Evolutionary conservation across 164 flowering plant species (phyloP), one percentile per base, ranked within the genome.

Genomic region (grape (Vitis vinifera)): DNA sequence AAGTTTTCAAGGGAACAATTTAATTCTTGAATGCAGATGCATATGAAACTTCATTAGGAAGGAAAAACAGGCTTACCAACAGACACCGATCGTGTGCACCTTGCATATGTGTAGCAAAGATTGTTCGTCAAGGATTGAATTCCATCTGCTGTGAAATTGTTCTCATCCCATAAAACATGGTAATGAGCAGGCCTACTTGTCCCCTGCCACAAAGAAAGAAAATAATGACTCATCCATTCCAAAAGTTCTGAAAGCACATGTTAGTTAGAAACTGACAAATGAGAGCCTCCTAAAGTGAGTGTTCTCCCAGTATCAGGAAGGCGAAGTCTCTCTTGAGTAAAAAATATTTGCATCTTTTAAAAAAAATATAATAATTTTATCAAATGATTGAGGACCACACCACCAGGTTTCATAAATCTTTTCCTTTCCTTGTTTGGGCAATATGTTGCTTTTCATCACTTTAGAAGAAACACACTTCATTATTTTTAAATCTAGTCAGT

Each of bases 1-100:
- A 37, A 37, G 27, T 23, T 23, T 37, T 37, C 44, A 37, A 37
- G 8, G 44, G 44, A 37, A 37, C 6, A 37, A 37, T 37, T 37
- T 37, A 37, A 37, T 37, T 37, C 44, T 37, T 37, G 44, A 37
- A 37, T 37, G 44, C 44, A 37, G 44, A 37, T 37, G 17, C 9
- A 59, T 61, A 56, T 23, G 11, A 30, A 31, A 17, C 14, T 30
- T 51, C 13, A 16, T 37, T 8, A 16, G 5, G 3, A 47, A 23
- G 51, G 62, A 12, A 55, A 27, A 62, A 62, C 2, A 62, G 10
- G 59, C 91, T 75, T 80, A 93, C 98, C 98, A n/a, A 93, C 87
- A 51, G 98, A 93, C 53, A 93, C 97, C 0, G 98, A 93, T 15
- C 98, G 91, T 0, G 97, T 93, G 77, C 98, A 93, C 66, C 98